Conservation (phyloP, 768 basidiomycete genomes). For the Calocera viscosa region DNA sequence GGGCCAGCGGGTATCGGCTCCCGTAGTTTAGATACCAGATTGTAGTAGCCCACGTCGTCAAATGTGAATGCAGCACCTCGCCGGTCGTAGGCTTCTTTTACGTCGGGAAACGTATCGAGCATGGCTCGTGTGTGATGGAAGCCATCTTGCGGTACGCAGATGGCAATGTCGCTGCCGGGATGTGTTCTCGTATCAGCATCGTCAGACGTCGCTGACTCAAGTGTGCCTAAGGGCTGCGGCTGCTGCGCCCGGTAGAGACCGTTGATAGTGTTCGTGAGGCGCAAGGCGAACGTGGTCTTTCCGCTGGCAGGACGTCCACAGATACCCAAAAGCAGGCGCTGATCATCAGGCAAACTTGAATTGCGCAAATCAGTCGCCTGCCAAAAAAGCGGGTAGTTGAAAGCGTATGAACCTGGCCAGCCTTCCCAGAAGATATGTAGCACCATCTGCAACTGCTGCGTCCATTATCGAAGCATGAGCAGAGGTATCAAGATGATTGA, state of each 20-base stretch:
- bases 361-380: neutral
- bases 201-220: slow-evolving; percentile 10
- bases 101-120: slow-evolving; percentile 64
- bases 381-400: neutral
- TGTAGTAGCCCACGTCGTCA: slow-evolving; percentile 55
- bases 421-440: neutral
- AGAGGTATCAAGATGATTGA: neutral
- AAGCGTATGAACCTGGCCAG: slow-evolving; percentile 7
- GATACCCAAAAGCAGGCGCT: slow-evolving; percentile 57
- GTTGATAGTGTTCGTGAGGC: slow-evolving; percentile 46
- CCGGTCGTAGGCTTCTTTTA: slow-evolving; percentile 60
- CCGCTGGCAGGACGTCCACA: slow-evolving; percentile 76
- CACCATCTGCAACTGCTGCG: neutral
- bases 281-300: slow-evolving; percentile 62
- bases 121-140: slow-evolving; percentile 80
- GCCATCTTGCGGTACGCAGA: slow-evolving; percentile 74
- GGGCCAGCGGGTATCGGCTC: slow-evolving; percentile 23
- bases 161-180: slow-evolving; percentile 29
- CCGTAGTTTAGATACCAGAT: slow-evolving; percentile 51
- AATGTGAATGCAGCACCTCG: slow-evolving; percentile 90
- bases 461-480: slow-evolving; percentile 2
- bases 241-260: slow-evolving; percentile 25
- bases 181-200: slow-evolving; percentile 11
- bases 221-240: slow-evolving; percentile 1
- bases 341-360: slow-evolving; percentile 4